Base-by-base conservation (phyloP, 2,329 filamentous ascomycete species). In the Hymenoscyphus scutula region DNA sequence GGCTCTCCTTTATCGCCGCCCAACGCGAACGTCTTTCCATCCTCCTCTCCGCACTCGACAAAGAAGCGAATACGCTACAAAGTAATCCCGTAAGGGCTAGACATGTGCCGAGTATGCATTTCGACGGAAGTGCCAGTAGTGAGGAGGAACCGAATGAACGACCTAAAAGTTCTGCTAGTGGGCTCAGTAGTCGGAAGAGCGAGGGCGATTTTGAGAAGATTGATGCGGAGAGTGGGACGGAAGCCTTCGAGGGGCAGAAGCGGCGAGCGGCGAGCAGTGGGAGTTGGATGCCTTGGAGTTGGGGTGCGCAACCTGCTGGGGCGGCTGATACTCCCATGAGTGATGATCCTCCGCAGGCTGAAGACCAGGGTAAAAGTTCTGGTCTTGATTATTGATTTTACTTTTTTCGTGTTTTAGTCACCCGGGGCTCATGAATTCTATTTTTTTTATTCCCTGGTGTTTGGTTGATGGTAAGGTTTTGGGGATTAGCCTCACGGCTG, bases 181-280 rank as follows among this genome's bases (percentile, higher is more conserved):
- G 80, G 2, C 77, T 96, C 70, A 89, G 85, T 70, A 94, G 94
- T 78, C 94, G 90, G 72, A 87, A 87, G 67, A 96, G 91, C 74
- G 92, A 97, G 74, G 85, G 84, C 23, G 94, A 96, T 70, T 97
- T 97, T 72, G 92, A 96, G 72, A 90, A 91, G 74, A 91, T 96
- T 68, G 90, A 95, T 65, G 86, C 88, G 37, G 89, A 93, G 72
- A 89, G 87, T 71, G 82, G 82, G 10, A 79, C 78, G 29, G 87
- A 85, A 71, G 84, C 84, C 54, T 80, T 78, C 34, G 79, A 38
- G 6, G 11, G 25, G 15, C 29, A 70, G 10, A 71, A 70, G 15
- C 64, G 64, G 29, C 61, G 65, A 59, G 34, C 77, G 29, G 19
- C 30, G 1, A 71, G 62, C 56, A 74, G 75, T 66, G 77, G 77